phyloP scores from a whole-genome alignment of 306 rosid species.

The Vachellia pachyceras region DNA sequence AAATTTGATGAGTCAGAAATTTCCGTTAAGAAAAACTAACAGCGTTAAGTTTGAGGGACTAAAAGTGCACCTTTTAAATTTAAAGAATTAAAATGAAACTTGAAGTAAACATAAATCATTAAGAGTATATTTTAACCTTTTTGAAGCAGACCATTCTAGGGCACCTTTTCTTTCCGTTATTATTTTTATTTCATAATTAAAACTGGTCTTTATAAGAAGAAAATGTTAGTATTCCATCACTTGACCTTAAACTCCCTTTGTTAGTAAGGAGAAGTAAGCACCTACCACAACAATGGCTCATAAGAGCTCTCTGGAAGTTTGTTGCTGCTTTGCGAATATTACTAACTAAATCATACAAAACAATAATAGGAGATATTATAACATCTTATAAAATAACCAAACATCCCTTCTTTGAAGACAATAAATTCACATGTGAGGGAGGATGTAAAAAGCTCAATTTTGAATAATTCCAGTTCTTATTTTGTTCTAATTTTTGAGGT shows the following conservation, averaged over 20 bases:
- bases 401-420: conserved; percentile 28
- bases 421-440: not conserved
- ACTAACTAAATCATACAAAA: not conserved
- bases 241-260: not conserved
- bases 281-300: not conserved
- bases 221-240: not conserved
- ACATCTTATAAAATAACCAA: conserved; percentile 10
- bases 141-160: not conserved
- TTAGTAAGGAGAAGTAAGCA: not conserved
- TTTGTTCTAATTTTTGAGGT: not conserved
- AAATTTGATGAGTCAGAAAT: too few species aligned
- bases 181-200: not conserved
- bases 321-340: conserved; percentile 16
- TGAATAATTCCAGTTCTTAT: not conserved
- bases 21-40: too few species aligned
- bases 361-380: conserved; percentile 20
- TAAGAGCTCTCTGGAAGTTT: not conserved
- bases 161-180: not conserved
- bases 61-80: too few species aligned
- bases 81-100: too few species aligned
- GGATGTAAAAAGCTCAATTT: not conserved
- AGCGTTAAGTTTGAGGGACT: too few species aligned
- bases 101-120: too few species aligned
- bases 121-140: too few species aligned
- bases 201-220: not conserved